Evolutionary conservation across 106 monocot species (phyloP), one percentile per base, ranked within the genome.

Genomic region (Hemerocallis citrina): DNA sequence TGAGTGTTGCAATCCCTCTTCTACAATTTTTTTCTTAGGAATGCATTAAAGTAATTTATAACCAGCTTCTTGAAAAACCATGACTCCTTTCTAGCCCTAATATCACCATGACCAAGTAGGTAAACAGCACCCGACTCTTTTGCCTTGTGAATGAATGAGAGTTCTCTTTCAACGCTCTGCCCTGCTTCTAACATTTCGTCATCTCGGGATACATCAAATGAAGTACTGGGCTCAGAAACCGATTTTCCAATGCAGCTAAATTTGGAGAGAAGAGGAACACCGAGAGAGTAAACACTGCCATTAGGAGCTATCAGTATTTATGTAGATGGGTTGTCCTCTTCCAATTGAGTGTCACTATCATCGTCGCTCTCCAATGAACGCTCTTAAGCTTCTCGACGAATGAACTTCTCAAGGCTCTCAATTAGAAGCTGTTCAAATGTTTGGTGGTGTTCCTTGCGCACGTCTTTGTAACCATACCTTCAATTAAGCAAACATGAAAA

Each of bases 391-490:
- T 96, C 96, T 56, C 87, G 75, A n/a, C 96, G 72, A 34, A 96
- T 75, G 57, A 91, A 96, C 59, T 91, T 96, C 66, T 96, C 96
- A 7, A 91, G 86, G 39, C 90, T 90, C 39, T 96, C 96, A 42
- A 96, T 91, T 24, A 96, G 63, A 34, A 96, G 86, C 48, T 96
- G 90, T 54, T 96, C 84, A 57, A 96, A 96, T 37, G 72, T 62
- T 50, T 82, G 90, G 57, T 90, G 84, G 30, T 85, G 73, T 33
- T 96, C 96, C 74, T 87, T 96, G 17, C 87, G 71, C n/a, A 81
- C 79, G 63, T 96, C 96, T 67, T 96, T 96, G 76, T 96, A 96
- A 42, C 90, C 96, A 57, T 96, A 96, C 71, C 95, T 95, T 56
- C 25, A 72, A 2, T 34, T 39, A n/a, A 60, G 43, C 7, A 35